phyloP scores from a whole-genome alignment of 2,329 filamentous ascomycete genomes.

The Stemphylium lycopersici region DNA sequence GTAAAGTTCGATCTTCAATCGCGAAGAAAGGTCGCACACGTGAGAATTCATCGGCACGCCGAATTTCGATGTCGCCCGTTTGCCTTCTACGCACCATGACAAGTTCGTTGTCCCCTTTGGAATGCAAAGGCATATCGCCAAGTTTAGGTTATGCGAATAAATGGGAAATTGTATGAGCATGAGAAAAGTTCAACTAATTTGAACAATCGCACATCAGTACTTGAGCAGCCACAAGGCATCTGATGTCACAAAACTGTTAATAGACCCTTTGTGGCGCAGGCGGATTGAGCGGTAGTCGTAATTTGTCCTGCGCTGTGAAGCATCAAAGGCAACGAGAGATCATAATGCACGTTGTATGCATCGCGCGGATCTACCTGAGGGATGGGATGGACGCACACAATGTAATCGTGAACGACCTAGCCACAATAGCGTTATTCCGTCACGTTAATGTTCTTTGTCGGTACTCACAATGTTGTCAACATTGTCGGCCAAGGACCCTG shows the following conservation, averaged over 20 bases:
- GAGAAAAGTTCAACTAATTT: not conserved
- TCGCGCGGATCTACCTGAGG: not conserved
- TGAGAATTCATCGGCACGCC: conserved; percentile 2
- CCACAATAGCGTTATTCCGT: not conserved
- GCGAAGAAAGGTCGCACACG: not conserved
- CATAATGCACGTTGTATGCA: not conserved
- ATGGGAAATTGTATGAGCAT: not conserved
- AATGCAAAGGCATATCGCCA: not conserved
- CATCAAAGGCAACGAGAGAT: not conserved
- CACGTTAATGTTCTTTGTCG: too few relatives aligned
- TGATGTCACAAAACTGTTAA: too few relatives aligned
- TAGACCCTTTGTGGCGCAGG: too few relatives aligned
- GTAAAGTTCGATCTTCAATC: not conserved
- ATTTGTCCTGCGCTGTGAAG: not conserved
- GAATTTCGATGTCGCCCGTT: conserved; percentile 11
- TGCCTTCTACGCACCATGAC: conserved; percentile 14
- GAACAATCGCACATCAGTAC: too few relatives aligned
- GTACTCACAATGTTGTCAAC: too few relatives aligned
- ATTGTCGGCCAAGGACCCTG: too few relatives aligned
- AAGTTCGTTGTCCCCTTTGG: not conserved
- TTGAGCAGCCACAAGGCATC: not conserved
- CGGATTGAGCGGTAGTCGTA: too few relatives aligned
- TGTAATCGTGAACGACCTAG: not conserved
- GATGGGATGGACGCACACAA: not conserved
- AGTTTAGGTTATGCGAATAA: not conserved